Evolutionary conservation across 129 eudicot species (phyloP), one percentile per base, ranked within the genome.

Genomic region (Flaveria linearis): DNA sequence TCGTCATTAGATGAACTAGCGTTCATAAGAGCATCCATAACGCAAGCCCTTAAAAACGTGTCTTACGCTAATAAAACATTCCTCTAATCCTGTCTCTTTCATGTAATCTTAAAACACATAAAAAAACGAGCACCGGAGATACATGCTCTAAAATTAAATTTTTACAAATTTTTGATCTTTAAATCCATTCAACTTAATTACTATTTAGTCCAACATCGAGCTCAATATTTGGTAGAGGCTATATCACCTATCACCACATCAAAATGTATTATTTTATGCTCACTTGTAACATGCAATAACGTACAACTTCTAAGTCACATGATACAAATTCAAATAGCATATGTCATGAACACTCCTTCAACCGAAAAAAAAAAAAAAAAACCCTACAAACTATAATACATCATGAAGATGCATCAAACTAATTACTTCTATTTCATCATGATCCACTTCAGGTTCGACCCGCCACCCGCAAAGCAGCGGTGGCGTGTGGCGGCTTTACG

Each of bases 401-500:
- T 66, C 22, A 65, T 41, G 49, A 72, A 23, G 55, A 62, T 50
- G 2, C 77, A 63, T 62, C 72, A 72, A 42, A 74, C 76, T 80
- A 65, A n/a, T 47, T 56, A 23, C 42, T 43, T 30, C 10, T 43
- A 15, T 11, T 11, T 26, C 78, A 57, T 63, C 58, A 55, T 60
- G 55, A 53, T 28, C 23, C 60, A 71, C n/a, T 36, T 69, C 26
- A 62, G 63, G 51, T 17, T 28, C 8, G 68, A 1, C 55, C 33
- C 28, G 4, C 23, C 52, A 39, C 22, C 25, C 14, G 82, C 71
- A 28, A 28, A 74, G 65, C 76, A 64, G 53, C 16, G 83, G 76
- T 65, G 43, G 69, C 6, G 52, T 17, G 80, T 30, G 77, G 78
- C 42, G 51, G 74, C 76, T 74, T 77, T 15, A 82, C 78, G 51